Evolutionary conservation across 202 grass and related monocot species (phyloP).

Genomic region (Setaria viridis): DNA sequence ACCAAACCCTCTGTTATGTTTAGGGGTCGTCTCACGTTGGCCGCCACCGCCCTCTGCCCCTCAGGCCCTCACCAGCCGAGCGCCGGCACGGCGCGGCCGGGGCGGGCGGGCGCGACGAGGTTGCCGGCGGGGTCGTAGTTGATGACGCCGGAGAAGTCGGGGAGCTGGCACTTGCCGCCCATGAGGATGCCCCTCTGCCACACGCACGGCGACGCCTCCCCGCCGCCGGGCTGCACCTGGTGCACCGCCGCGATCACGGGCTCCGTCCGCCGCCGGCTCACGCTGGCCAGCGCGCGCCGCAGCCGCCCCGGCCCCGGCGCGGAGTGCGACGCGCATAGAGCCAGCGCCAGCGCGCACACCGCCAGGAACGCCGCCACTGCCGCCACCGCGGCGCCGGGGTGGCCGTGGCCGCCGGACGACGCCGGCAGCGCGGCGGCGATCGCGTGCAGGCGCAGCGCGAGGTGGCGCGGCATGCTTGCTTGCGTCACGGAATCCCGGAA

Average conservation of each 20-base stretch:
- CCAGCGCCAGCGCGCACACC: constrained; percentile 59
- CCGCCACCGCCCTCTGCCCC: too few species aligned
- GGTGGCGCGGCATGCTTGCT: constrained; percentile 51
- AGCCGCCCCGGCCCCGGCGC: constrained; percentile 48
- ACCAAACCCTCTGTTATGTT: background rate
- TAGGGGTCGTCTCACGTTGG: too few species aligned
- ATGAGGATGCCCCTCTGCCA: constrained; percentile 95
- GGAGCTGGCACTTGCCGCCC: constrained; percentile 92
- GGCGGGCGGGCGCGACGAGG: constrained; percentile 58
- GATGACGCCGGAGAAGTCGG: constrained; percentile 87
- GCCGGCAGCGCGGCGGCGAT: constrained; percentile 14
- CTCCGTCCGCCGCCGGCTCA: constrained; percentile 68
- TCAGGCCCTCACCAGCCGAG: constrained; percentile 18
- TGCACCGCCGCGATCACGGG: constrained; percentile 75
- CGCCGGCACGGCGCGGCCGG: constrained; percentile 45
- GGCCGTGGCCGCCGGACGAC: background rate
- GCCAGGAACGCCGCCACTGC: constrained; percentile 57
- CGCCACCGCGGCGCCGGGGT: constrained; percentile 21
- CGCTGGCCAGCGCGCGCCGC: constrained; percentile 55
- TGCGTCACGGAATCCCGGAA: background rate
- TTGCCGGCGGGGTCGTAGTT: constrained; percentile 85
- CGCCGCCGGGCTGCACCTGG: constrained; percentile 72
- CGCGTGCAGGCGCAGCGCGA: constrained; percentile 38
- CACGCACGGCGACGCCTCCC: constrained; percentile 58
- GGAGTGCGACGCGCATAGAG: constrained; percentile 78